Evolutionary conservation across 331 rosid species (phyloP).

Genomic region (Malus hybrid): DNA sequence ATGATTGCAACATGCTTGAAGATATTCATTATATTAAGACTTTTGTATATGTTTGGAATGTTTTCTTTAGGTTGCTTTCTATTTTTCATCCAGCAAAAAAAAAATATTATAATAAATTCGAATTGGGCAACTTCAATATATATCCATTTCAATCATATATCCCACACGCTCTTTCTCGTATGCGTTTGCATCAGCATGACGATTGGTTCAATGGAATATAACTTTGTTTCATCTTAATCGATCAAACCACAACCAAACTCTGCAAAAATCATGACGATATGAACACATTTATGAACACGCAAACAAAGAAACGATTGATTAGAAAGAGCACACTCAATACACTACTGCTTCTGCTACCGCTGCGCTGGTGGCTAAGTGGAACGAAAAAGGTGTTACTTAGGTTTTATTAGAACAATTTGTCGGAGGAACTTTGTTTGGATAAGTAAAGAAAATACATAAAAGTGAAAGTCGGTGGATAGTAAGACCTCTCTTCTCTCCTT

Average conservation of each 20-base stretch:
- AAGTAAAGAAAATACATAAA: conserved; percentile 9
- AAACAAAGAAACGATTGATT: conserved; percentile 9
- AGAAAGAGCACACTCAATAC: conserved; percentile 4
- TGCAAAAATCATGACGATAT: conserved; percentile 5
- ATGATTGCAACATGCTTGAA: not conserved
- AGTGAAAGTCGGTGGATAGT: not conserved
- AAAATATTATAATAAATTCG: not conserved
- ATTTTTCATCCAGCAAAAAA: not conserved
- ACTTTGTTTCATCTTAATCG: not conserved
- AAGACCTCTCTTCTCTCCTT: not conserved
- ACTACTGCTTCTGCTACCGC: not conserved
- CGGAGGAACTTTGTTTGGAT: conserved; percentile 14
- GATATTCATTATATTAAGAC: not conserved
- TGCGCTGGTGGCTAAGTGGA: conserved; percentile 14
- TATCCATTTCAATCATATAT: not conserved
- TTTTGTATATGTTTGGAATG: not conserved
- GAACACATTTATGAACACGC: conserved; percentile 11
- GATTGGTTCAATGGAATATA: not conserved
- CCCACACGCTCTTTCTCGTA: not conserved
- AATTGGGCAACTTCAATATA: not conserved
- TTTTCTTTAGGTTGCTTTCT: not conserved
- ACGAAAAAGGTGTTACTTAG: conserved; percentile 19
- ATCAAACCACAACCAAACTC: not conserved
- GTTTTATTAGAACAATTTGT: conserved; percentile 17
- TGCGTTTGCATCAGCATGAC: conserved; percentile 8